These are phyloP conservation scores for Haematococcus sp. DNA, from an alignment of 139 green algal genomes.

Conservation along the genomic window DNA sequence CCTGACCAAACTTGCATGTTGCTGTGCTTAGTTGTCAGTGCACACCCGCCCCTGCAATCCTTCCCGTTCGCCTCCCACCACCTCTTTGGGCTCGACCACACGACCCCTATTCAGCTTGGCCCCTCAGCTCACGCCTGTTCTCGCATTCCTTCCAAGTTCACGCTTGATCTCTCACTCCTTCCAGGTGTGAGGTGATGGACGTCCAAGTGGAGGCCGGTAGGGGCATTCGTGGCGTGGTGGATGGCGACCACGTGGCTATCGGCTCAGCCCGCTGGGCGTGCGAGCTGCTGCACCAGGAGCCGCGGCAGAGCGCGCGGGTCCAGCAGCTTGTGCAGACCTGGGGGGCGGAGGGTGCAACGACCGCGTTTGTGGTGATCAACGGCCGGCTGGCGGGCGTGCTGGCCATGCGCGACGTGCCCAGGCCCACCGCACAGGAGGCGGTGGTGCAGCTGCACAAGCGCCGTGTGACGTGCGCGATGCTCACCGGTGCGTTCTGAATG, in stretches of 20 bases:
- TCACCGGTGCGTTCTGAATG: slow-evolving; percentile 48
- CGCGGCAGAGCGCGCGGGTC: slow-evolving; percentile 4
- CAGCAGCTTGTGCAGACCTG: too few species aligned
- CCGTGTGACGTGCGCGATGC: slow-evolving; percentile 40
- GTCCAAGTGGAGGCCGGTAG: slow-evolving; percentile 16
- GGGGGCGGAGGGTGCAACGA: neutral
- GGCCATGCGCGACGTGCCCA: slow-evolving; percentile 15
- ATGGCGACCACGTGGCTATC: slow-evolving; percentile 19
- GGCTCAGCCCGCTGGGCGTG: slow-evolving; percentile 2
- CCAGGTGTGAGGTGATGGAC: neutral
- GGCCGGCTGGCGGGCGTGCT: slow-evolving; percentile 12
- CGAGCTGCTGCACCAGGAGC: slow-evolving; percentile 16
- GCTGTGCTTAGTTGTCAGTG: too few species aligned
- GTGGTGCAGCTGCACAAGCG: slow-evolving; percentile 32
- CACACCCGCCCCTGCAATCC: too few species aligned
- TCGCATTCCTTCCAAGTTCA: neutral
- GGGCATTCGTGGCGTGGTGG: slow-evolving; percentile 15
- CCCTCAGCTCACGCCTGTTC: too few species aligned
- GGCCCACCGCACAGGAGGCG: slow-evolving; percentile 23
- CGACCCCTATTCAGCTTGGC: too few species aligned
- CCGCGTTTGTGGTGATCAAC: slow-evolving; percentile 12
- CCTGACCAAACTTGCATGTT: too few species aligned
- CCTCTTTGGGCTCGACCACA: too few species aligned
- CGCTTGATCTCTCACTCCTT: too few species aligned
- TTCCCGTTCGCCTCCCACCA: too few species aligned